Evolutionary conservation across 495 filamentous ascomycete species (phyloP), one percentile per base, ranked within the genome.

Genomic region (Cryomyces antarcticus): DNA sequence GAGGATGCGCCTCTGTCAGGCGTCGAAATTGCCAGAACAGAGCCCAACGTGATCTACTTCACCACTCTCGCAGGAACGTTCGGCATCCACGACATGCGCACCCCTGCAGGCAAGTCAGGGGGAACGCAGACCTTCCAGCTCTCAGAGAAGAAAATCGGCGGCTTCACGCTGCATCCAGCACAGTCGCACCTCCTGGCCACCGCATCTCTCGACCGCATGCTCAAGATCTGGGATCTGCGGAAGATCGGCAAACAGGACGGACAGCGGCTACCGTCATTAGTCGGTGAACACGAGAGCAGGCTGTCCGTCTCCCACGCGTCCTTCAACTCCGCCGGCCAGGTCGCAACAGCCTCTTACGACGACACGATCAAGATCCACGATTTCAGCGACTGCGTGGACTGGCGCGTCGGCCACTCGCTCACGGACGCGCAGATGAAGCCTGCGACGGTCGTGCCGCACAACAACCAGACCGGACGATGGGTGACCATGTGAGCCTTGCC

Each of bases 71-170:
- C 81, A 37, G 89, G 89, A 31, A 62, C 59, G 6, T 72, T 96
- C 43, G 86, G 85, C 1, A 72, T 80, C 5, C 70, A 82, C 52
- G 88, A 96, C 46, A 69, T 78, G 41, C 75, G 86, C 11, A 64
- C 71, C 5, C 66, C 73, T 17, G 39, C 57, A 0, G 51, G 52
- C 1, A 60, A 69, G n/a, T 24, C 17, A 24, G 17, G 17, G 17
- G 17, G 17, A 24, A 62, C 70, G 7, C 72, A 85, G 4, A 62
- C 76, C 5, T 87, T 79, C 69, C 63, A 72, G n/a, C 62, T 97
- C 7, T 79, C 77, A 0, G 84, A 93, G 41, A 88, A 89, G 60
- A 97, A 97, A 53, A 95, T 97, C 41, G 92, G 92, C 27, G 89
- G 89, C 1, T 94, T 95, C 63, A 78, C 74, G 0, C 54, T 94